Base-by-base conservation (phyloP, 176 grass and related monocot genomes). In the Aegilops umbellulata region DNA sequence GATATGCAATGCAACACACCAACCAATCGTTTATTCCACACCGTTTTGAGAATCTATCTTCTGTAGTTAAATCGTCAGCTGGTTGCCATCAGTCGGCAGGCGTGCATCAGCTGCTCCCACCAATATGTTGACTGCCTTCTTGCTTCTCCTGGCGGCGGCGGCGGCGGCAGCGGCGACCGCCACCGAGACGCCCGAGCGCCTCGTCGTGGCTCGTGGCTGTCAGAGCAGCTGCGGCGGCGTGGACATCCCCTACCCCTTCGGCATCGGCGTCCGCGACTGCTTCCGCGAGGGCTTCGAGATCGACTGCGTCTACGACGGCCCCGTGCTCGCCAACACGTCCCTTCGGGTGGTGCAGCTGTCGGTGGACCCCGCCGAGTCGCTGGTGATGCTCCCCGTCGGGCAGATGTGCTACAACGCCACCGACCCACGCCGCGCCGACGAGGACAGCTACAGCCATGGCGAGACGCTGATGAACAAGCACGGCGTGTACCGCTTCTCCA, bases 261-360 rank as follows among this genome's bases (percentile, higher is more conserved):
- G 73, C 41, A 75, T 75, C 44, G 41, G 41, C 46, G 46, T 76
- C 15, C 46, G 2, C 7, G 3, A 23, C 24, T 76, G 73, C 24
- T 76, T 1, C 4, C 64, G 7, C 38, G 1, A 12, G 10, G 84
- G 88, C 22, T 90, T 90, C 19, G 26, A 72, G 39, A n/a, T 90
- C 41, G 10, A 24, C 1, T 90, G 88, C 61, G 11, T 51, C 12
- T 15, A 49, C 19, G 32, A 77, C 10, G 23, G 61, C 41, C 73
- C 73, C 12, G 44, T 76, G 8, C 73, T 73, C 11, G 20, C 10
- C 36, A 36, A 10, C 31, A 73, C 69, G 2, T 31, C 5, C 11
- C 11, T 44, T 13, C 22, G 17, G 22, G 42, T 19, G 34, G 36
- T 44, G 35, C 39, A 1, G 38, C 70, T 74, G 4, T 74, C 70